Conservation (phyloP, 148 eudicot species). For the Tetragonia tetragonoides region DNA sequence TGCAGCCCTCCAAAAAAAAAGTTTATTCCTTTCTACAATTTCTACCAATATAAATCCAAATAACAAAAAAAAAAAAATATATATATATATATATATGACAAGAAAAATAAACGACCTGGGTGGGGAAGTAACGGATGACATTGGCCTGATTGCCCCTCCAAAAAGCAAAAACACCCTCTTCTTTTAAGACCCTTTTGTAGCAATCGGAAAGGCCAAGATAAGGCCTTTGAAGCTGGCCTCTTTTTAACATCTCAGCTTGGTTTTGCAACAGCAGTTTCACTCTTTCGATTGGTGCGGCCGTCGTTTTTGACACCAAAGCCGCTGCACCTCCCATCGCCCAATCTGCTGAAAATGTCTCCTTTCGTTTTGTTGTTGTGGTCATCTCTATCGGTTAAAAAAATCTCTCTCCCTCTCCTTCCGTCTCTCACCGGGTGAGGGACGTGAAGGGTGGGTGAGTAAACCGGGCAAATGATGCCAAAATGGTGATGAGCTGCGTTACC, state of each 20-base stretch:
- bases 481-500: too few species aligned
- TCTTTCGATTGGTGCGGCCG: conserved; percentile 94
- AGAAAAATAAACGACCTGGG: conserved; percentile 54
- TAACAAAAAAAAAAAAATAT: neutral
- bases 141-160: conserved; percentile 99
- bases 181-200: conserved; percentile 62
- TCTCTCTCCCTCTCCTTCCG: neutral
- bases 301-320: conserved; percentile 70
- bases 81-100: too few species aligned
- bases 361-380: neutral
- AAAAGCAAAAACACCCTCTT: conserved; percentile 71
- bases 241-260: conserved; percentile 76
- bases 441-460: too few species aligned
- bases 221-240: conserved; percentile 63
- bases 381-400: neutral
- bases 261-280: conserved; percentile 86
- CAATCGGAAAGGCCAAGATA: conserved; percentile 66
- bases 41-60: neutral
- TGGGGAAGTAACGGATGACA: conserved; percentile 91
- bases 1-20: neutral
- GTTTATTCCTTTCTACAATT: neutral
- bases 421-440: too few species aligned
- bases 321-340: conserved; percentile 80
- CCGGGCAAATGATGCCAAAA: neutral
- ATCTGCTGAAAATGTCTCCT: conserved; percentile 64